Percentiles rank a stretch among this genome's conserved stretches.
phyloP scores from a whole-genome alignment of 148 eudicot species.

The Linanthus parryae region DNA sequence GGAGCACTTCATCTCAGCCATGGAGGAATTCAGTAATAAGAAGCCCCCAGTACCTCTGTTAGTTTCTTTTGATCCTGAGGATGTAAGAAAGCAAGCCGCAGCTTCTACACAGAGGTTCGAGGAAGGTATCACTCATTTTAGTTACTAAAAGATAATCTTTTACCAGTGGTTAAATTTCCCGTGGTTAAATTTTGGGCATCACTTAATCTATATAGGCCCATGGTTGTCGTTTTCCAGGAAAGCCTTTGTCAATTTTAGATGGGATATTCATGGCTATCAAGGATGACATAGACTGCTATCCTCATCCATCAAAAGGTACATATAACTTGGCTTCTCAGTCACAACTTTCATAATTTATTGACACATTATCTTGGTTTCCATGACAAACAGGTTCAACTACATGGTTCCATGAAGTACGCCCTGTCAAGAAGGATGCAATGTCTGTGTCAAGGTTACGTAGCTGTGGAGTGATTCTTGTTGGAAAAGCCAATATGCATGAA shows the following conservation, averaged over 20 bases:
- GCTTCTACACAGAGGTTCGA: conserved; percentile 85
- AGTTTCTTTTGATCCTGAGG: conserved; percentile 70
- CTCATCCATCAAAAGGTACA: conserved; percentile 77
- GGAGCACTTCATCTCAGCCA: conserved; percentile 62
- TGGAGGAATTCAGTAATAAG: conserved; percentile 74
- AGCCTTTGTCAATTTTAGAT: conserved; percentile 77
- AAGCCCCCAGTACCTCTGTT: conserved; percentile 69
- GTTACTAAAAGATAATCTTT: neutral
- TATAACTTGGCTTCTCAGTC: conserved; percentile 5
- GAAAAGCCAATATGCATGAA: conserved; percentile 99
- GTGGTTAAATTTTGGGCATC: neutral
- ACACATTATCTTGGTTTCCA: conserved; percentile 10
- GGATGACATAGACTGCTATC: conserved; percentile 95
- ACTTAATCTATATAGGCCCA: neutral
- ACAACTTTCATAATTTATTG: neutral
- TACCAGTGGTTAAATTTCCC: neutral
- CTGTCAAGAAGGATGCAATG: conserved; percentile 70
- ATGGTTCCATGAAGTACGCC: conserved; percentile 81
- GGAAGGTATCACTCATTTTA: conserved; percentile 48
- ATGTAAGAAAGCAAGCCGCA: conserved; percentile 89
- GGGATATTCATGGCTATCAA: conserved; percentile 92
- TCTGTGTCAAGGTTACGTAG: conserved; percentile 80
- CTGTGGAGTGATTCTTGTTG: conserved; percentile 86
- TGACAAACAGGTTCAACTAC: conserved; percentile 70
- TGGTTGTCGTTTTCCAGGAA: conserved; percentile 62